phyloP scores from a whole-genome alignment of 306 rosid genomes.

The Lablab purpureus region DNA sequence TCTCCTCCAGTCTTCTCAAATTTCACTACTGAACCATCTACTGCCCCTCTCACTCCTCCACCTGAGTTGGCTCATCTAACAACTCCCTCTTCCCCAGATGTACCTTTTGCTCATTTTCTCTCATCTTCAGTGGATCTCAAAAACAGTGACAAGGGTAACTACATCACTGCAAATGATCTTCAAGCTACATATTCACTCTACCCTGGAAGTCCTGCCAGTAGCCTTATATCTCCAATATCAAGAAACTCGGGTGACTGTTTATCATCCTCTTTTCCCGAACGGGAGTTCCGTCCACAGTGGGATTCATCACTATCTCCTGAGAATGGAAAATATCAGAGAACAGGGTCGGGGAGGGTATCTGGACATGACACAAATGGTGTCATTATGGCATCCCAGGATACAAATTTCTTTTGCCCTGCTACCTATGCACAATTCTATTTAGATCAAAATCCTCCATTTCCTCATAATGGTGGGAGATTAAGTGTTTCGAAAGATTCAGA shows the following conservation, averaged over 20 bases:
- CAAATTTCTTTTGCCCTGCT: slow-evolving; percentile 98
- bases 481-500: slow-evolving; percentile 98
- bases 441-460: slow-evolving; percentile 95
- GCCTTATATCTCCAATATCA: slow-evolving; percentile 81
- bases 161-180: slow-evolving; percentile 83
- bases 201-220: slow-evolving; percentile 93
- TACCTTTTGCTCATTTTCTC: slow-evolving; percentile 94
- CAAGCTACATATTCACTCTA: slow-evolving; percentile 88
- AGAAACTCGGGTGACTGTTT: slow-evolving; percentile 81
- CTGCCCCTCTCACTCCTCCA: slow-evolving; percentile 98
- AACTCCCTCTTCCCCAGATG: slow-evolving; percentile 99
- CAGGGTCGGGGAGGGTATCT: slow-evolving; percentile 75
- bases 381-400: slow-evolving; percentile 77
- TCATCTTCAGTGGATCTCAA: slow-evolving; percentile 81
- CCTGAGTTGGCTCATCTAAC: slow-evolving; percentile 98
- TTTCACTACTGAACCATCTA: slow-evolving; percentile 97
- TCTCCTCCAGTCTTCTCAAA: slow-evolving; percentile 99
- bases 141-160: slow-evolving; percentile 63
- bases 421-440: slow-evolving; percentile 96
- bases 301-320: slow-evolving; percentile 76
- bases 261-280: slow-evolving; percentile 81
- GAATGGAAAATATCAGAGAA: slow-evolving; percentile 73
- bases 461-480: slow-evolving; percentile 91
- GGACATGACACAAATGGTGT: slow-evolving; percentile 69
- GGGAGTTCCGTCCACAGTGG: slow-evolving; percentile 81